Evolutionary conservation across 1,139 yeast genomes (phyloP).

Genomic region (Entelexis sorbosivorans): DNA sequence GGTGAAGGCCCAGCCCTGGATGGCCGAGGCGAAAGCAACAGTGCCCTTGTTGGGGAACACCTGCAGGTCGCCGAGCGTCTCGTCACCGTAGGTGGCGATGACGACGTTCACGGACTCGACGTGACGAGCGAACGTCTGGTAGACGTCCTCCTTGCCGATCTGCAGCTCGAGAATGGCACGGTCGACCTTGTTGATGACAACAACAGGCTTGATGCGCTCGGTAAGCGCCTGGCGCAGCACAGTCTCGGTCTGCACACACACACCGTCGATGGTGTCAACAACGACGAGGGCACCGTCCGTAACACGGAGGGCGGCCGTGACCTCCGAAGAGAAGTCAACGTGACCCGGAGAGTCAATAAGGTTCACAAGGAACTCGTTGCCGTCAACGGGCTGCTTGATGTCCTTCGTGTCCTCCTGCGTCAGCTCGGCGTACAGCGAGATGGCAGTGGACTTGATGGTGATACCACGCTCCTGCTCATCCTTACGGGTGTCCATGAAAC

Average conservation of each 20-base stretch:
- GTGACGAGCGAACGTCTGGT: constrained; percentile 97
- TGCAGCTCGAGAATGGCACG: constrained; percentile 99
- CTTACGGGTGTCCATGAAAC: constrained; percentile 99
- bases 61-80: constrained; percentile 87
- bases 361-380: constrained; percentile 92
- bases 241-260: constrained; percentile 99
- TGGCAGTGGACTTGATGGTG: constrained; percentile 97
- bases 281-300: constrained; percentile 99
- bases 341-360: constrained; percentile 99
- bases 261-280: constrained; percentile 99
- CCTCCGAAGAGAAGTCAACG: constrained; percentile 99
- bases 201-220: constrained; percentile 99
- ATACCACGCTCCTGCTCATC: constrained; percentile 99
- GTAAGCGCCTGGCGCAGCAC: constrained; percentile 98
- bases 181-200: constrained; percentile 97
- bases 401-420: constrained; percentile 86
- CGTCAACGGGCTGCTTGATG: constrained; percentile 87
- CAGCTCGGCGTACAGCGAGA: constrained; percentile 88
- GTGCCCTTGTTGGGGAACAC: constrained; percentile 99
- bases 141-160: constrained; percentile 96
- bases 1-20: constrained; percentile 99
- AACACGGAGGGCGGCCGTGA: constrained; percentile 99
- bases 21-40: constrained; percentile 99
- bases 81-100: constrained; percentile 90
- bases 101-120: constrained; percentile 98